Conservation (phyloP, 768 basidiomycete genomes). For the Suillus occidentalis region DNA sequence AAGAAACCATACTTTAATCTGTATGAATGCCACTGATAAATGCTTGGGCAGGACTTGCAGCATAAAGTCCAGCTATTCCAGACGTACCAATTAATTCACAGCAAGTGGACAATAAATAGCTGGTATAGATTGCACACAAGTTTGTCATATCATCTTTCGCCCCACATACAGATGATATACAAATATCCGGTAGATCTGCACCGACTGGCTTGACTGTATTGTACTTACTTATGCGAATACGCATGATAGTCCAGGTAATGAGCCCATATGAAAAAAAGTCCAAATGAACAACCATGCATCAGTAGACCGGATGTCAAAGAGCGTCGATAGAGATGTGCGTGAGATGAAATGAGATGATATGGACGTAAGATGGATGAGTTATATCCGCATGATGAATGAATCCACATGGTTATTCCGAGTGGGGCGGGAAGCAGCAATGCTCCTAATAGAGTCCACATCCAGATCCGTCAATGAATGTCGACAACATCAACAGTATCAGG, state of each 20-base stretch:
- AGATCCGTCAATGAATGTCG: neutral
- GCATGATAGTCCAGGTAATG: neutral
- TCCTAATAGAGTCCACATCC: neutral
- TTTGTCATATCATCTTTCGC: too few species aligned
- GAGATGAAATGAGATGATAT: neutral
- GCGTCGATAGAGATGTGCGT: neutral
- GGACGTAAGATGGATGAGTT: neutral
- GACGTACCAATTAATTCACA: too few species aligned
- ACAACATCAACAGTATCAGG: conserved; percentile 1
- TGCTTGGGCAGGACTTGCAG: too few species aligned
- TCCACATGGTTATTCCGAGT: neutral
- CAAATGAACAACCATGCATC: neutral
- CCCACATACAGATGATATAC: neutral
- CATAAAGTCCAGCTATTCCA: too few species aligned
- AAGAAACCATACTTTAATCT: too few species aligned
- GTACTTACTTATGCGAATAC: neutral
- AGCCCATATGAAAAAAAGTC: neutral
- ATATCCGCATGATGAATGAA: conserved; percentile 1
- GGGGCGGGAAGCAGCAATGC: neutral
- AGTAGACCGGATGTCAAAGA: neutral
- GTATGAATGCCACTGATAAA: too few species aligned
- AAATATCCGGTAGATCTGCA: neutral
- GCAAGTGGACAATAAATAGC: too few species aligned
- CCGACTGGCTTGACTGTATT: neutral
- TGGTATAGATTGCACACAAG: too few species aligned